phyloP scores from a whole-genome alignment of 768 basidiomycete genomes.

The Cantharellus cinnabarinus region DNA sequence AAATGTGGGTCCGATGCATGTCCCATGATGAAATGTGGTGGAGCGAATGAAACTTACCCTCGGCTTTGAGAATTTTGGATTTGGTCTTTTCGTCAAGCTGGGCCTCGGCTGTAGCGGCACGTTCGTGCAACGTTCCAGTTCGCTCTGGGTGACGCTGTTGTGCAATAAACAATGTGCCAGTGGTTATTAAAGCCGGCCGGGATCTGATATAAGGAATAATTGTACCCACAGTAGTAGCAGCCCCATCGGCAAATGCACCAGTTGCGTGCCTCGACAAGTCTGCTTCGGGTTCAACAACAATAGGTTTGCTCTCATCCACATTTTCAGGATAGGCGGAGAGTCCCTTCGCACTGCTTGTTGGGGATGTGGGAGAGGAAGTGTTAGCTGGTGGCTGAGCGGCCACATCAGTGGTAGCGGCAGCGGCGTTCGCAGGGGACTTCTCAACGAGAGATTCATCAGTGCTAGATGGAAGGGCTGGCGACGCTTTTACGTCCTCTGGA shows the following conservation, averaged over 20 bases:
- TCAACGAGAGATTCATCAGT: no score
- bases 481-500: no score
- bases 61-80: background rate
- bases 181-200: background rate
- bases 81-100: background rate
- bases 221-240: background rate
- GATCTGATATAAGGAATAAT: background rate
- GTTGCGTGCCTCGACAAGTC: background rate
- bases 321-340: background rate
- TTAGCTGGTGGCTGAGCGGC: no score
- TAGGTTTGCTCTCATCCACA: background rate
- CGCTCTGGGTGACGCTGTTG: background rate
- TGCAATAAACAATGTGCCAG: background rate
- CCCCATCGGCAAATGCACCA: background rate
- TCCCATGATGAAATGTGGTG: background rate
- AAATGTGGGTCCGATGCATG: background rate
- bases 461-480: no score
- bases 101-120: background rate
- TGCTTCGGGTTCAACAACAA: background rate
- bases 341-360: background rate
- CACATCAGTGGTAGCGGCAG: background rate
- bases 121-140: background rate
- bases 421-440: no score
- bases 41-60: background rate
- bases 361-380: no score